Evolutionary conservation across 495 filamentous ascomycete species (phyloP), one percentile per base, ranked within the genome.

Genomic region (Lasiosphaeria hispida): DNA sequence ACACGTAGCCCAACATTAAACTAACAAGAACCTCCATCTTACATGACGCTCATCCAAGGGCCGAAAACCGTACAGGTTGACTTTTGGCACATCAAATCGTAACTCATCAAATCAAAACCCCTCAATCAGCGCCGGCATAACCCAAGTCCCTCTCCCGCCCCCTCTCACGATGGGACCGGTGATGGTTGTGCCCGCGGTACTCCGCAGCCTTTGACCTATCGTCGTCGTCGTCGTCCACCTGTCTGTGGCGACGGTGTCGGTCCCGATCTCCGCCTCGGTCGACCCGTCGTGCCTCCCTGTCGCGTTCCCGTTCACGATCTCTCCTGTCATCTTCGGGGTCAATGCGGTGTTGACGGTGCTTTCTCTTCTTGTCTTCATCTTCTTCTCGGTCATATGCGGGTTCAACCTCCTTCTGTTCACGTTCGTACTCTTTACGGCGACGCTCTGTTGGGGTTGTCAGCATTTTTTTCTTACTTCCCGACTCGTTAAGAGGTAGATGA

Each of bases 381-480:
- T 63, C 34, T 7, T 65, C 61, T 3, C 30, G 63, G 42, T 52
- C 59, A 13, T 57, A 63, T 7, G 56, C 45, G 33, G 63, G 43
- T 17, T 56, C 44, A 30, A 13, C 34, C 33, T 61, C 64, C 15
- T 60, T 64, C 10, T 48, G 11, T 33, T 75, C 68, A 10, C 64
- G 58, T 43, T 73, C 73, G 44, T 62, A 62, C 39, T 78, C 76
- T 33, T 67, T 70, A 36, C 71, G 63, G 30, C 75, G 69, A 34
- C 62, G 65, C 42, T 76, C 74, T 77, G 54, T 34, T 5, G 40
- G 15, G 48, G 43, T 30, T 62, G 64, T 67, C 44, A 64, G 62
- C 58, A 64, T 23, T 53, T 59, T 53, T 59, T 51, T 45, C 19
- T 19, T 34, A 15, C 40, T 34, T 55, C 49, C 17, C 10, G 35